Evolutionary conservation across 352 stramenopile genomes (phyloP), one percentile per base, ranked within the genome.

Genomic region (Globisporangium emineosum): DNA sequence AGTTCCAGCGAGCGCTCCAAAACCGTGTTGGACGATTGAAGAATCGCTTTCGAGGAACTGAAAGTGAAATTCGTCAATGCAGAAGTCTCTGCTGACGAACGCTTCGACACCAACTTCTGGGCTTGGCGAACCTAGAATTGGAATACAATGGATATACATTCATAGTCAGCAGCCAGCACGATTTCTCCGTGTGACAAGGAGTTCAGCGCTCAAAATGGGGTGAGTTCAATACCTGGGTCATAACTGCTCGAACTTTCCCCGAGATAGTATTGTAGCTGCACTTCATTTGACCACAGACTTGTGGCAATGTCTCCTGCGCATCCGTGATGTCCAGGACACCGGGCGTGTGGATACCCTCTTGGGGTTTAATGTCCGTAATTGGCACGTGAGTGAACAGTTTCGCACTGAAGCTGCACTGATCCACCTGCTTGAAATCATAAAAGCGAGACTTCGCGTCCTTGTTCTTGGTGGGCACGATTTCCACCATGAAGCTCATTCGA

Each of bases 261-360:
- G 74, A 65, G 9, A 93, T 72, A 29, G 78, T 66, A 29, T 66
- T 78, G 60, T 89, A 91, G 37, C 76, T 67, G 58, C 84, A 93
- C 63, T 81, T 90, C 80, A 90, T 85, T 60, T 86, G 78, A 5
- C 80, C 81, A 51, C 84, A 93, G 19, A 93, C 75, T 30, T 78
- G 70, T 33, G 80, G 78, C 43, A 93, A 71, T 15, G 78, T 81
- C 25, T 86, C 62, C 8, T 75, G 54, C 15, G 81, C 72, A 43
- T 82, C 67, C 33, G 74, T 83, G 50, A 91, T 90, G 33, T 90
- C 84, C 21, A 93, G 43, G 1, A 93, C 81, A 50, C 84, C 84
- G 2, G 71, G 66, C 15, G 84, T 88, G 64, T 93, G 80, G 25
- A 91, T 86, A 15, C 84, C 78, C 29, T 78, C 65, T 12, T 68